Percentiles rank a stretch among this genome's conserved stretches.
phyloP scores from a whole-genome alignment of 345 rosid species.

The Salix purpurea region DNA sequence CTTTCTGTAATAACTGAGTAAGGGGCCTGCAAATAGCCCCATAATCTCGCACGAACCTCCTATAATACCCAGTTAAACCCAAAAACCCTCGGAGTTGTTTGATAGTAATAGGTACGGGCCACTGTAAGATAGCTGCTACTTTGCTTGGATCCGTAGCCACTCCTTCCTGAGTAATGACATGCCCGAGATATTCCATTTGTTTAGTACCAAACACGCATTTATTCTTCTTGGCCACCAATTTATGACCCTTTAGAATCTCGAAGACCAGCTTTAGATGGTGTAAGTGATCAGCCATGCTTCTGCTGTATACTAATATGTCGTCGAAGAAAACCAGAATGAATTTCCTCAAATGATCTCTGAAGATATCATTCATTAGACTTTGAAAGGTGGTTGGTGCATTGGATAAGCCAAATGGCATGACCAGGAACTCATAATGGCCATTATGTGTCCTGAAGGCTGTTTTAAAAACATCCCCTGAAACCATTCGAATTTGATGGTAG shows the following conservation, averaged over 20 bases:
- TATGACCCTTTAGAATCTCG: neutral
- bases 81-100: neutral
- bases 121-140: rapidly evolving
- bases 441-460: neutral
- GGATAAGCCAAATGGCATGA: neutral
- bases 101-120: neutral
- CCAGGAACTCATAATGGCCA: neutral
- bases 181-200: neutral
- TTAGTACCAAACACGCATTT: neutral
- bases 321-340: neutral
- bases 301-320: neutral
- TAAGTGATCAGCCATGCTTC: neutral
- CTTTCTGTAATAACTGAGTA: neutral
- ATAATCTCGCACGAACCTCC: neutral
- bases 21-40: neutral
- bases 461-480: neutral
- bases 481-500: neutral
- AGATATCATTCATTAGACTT: neutral
- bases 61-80: neutral
- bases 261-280: neutral
- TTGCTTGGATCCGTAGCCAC: neutral
- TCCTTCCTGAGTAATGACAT: neutral
- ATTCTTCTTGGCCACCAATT: neutral
- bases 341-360: neutral
- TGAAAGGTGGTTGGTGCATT: neutral